Evolutionary conservation across 192 early-diverging fungal species (phyloP).

Genomic region (Rhizophagus clarus): DNA sequence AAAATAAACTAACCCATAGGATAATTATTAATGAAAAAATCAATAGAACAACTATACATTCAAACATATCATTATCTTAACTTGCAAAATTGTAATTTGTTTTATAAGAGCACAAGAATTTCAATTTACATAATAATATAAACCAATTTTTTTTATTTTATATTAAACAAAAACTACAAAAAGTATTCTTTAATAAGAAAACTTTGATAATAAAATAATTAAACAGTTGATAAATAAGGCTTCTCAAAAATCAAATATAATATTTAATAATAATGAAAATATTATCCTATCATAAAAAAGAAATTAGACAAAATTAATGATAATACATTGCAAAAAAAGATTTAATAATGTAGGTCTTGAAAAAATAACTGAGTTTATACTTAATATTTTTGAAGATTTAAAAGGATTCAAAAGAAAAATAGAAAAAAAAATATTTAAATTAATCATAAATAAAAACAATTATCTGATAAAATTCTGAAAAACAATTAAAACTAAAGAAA

Average conservation of each 20-base stretch:
- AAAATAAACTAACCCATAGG: too few species aligned
- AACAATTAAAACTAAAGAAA: constrained; percentile 13
- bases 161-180: neutral
- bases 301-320: neutral
- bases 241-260: too few species aligned
- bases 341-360: neutral
- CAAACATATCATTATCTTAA: neutral
- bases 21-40: neutral
- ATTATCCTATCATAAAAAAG: neutral
- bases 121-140: neutral
- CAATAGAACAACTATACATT: neutral
- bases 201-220: neutral
- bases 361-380: constrained; percentile 10
- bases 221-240: too few species aligned
- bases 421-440: constrained; percentile 8
- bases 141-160: too few species aligned
- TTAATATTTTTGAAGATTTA: constrained; percentile 22
- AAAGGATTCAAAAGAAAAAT: neutral
- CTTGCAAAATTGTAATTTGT: constrained; percentile 17
- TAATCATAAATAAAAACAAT: constrained; percentile 14
- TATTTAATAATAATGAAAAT: too few species aligned
- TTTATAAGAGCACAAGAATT: constrained; percentile 25
- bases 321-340: constrained; percentile 8
- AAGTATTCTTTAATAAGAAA: neutral
- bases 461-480: constrained; percentile 15